Conservation (phyloP, 1,284 basidiomycete genomes). For the Grifola frondosa region DNA sequence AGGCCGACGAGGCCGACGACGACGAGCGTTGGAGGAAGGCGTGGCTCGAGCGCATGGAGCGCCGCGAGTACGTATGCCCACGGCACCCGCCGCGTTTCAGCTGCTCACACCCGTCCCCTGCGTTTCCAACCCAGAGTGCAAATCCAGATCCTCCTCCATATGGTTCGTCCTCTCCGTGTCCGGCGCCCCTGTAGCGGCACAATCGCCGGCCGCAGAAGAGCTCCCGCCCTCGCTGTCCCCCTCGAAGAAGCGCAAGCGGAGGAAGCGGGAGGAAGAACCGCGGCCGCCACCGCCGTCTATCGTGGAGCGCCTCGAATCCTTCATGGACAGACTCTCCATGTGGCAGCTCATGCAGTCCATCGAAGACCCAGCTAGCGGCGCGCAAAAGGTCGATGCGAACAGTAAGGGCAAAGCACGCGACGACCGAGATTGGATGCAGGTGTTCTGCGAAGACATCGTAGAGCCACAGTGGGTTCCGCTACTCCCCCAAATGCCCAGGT, state of each 20-base stretch:
- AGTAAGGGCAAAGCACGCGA: constrained; percentile 26
- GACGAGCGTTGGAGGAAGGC: constrained; percentile 47
- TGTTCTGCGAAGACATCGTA: constrained; percentile 63
- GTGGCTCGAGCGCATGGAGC: constrained; percentile 67
- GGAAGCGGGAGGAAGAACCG: constrained; percentile 31
- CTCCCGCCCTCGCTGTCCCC: constrained; percentile 20
- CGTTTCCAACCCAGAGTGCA: constrained; percentile 48
- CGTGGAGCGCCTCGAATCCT: constrained; percentile 60
- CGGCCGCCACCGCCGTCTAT: constrained; percentile 20
- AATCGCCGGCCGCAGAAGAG: constrained; percentile 2
- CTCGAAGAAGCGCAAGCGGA: constrained; percentile 34
- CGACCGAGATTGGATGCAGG: constrained; percentile 70
- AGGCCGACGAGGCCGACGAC: constrained; percentile 31
- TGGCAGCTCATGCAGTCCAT: constrained; percentile 63
- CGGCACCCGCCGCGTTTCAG: neutral
- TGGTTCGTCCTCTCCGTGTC: constrained; percentile 65
- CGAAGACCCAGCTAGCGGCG: constrained; percentile 26
- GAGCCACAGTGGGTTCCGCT: constrained; percentile 52
- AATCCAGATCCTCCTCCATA: constrained; percentile 69
- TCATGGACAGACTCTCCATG: constrained; percentile 74
- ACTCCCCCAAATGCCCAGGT: neutral
- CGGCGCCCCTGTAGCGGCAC: constrained; percentile 23
- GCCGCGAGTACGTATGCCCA: constrained; percentile 59
- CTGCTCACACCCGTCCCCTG: constrained; percentile 5
- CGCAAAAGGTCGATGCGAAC: constrained; percentile 18